Base-by-base conservation (phyloP, 2,329 filamentous ascomycete species). In the Trichoderma guizhouense region DNA sequence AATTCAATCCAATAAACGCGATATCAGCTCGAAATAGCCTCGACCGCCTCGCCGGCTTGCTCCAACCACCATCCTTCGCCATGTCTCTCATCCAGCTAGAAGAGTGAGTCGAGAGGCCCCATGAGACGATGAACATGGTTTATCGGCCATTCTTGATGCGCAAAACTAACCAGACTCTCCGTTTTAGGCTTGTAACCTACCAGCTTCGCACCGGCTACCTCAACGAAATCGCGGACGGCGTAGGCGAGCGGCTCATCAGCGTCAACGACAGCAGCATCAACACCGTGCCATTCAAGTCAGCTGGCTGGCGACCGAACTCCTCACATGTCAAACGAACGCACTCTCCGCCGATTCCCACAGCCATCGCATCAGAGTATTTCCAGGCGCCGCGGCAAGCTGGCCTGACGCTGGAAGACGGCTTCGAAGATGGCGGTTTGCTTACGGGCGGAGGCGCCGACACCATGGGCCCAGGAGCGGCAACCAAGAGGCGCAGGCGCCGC, bases 301-400 rank as follows among this genome's bases (percentile, higher is more conserved):
- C 93, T 73, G 93, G 93, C 75, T 96, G 93, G 93, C 88, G 89
- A 57, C 85, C 91, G 63, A 93, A 92, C 77, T 88, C 91, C 11
- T 88, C 91, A 21, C 90, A 94, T 74, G 90, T 92, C 80, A 95
- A 95, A 81, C 90, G 93, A 76, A 95, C 92, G 61, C 92, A 97
- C 81, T 96, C 93, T 3, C 93, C 93, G 24, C 93, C 93, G 1
- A 97, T 97, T 71, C 93, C 93, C 11, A 95, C 93, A 5, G 92
- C 92, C 15, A 89, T 94, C 73, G 91, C 92, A 34, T 93, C 92
- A 61, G 93, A 96, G 79, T 96, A 96, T 82, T 96, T 96, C 78
- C 92, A 94, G 66, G 86, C 92, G 1, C 89, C 90, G 12, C 89
- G 90, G 12, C 87, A 87, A 53, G 84, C 86, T 26, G 90, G 89